Percentiles rank a stretch among this genome's conserved stretches.
phyloP scores from a whole-genome alignment of 83 land plant species.

The Larix sibirica region DNA sequence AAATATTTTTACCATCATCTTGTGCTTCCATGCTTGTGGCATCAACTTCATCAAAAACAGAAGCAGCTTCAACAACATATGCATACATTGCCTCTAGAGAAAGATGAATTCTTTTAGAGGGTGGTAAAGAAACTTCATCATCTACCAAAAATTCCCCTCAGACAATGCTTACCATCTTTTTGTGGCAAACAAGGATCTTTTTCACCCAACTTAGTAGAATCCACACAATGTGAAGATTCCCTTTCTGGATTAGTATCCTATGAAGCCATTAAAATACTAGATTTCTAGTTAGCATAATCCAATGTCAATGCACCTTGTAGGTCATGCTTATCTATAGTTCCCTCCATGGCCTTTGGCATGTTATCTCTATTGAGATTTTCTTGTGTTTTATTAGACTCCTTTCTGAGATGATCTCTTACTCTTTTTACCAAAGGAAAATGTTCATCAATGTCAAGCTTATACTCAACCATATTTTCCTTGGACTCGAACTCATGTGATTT shows the following conservation, averaged over 20 bases:
- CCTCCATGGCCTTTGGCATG: background rate
- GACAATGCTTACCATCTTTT: background rate
- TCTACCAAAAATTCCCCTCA: slow-evolving; percentile 15
- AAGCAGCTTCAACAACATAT: too few species aligned
- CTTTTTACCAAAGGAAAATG: slow-evolving; percentile 71
- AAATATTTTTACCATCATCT: too few species aligned
- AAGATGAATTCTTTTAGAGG: too few species aligned
- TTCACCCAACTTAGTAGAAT: background rate
- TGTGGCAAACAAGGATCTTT: slow-evolving; percentile 16
- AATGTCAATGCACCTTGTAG: background rate
- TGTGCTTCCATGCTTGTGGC: too few species aligned
- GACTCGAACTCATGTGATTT: slow-evolving; percentile 24
- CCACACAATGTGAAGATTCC: background rate
- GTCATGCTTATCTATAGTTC: background rate
- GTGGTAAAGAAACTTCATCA: slow-evolving; percentile 53
- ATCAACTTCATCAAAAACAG: too few species aligned
- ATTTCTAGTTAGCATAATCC: slow-evolving; percentile 2
- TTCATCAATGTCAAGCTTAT: slow-evolving; percentile 55
- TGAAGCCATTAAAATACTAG: background rate
- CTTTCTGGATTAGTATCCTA: background rate
- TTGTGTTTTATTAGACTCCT: slow-evolving; percentile 15
- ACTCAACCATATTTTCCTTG: slow-evolving; percentile 2
- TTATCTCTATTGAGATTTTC: background rate
- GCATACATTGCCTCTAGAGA: too few species aligned
- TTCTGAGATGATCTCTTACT: slow-evolving; percentile 55